Conservation (phyloP, 169 alveolate species). For the Neospora caninum region DNA sequence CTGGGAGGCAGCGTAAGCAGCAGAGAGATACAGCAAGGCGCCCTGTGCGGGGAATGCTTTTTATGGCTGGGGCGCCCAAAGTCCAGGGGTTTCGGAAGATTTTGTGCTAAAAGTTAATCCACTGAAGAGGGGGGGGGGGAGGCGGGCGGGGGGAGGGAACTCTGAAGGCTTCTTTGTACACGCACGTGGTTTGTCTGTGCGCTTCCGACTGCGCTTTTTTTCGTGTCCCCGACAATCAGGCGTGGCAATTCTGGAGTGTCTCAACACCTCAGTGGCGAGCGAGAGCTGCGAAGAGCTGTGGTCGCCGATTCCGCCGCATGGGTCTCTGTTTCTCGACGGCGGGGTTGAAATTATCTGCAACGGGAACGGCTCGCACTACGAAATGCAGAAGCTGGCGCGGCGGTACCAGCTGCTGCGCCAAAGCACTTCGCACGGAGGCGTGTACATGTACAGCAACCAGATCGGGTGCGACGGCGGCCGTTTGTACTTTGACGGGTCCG, state of each 20-base stretch:
- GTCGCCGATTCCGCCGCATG: conserved; percentile 82
- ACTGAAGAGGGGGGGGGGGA: background rate
- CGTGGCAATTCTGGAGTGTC: conserved; percentile 51
- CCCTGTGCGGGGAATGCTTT: too few relatives aligned
- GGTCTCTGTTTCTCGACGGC: conserved; percentile 53
- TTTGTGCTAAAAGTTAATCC: too few relatives aligned
- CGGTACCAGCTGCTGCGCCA: conserved; percentile 71
- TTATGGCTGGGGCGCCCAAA: too few relatives aligned
- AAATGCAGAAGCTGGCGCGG: conserved; percentile 71
- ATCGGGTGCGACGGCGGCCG: conserved; percentile 90
- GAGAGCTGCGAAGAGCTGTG: conserved; percentile 91
- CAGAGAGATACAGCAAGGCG: too few relatives aligned
- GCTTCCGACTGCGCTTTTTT: conserved; percentile 14
- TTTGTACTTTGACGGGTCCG: conserved; percentile 84
- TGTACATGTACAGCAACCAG: conserved; percentile 82
- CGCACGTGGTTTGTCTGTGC: too few relatives aligned
- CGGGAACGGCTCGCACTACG: conserved; percentile 83
- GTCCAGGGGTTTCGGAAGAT: too few relatives aligned
- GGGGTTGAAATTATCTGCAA: conserved; percentile 88
- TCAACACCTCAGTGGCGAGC: conserved; percentile 72
- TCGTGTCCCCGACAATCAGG: conserved; percentile 10
- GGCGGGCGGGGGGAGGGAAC: too few relatives aligned
- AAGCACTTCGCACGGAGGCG: conserved; percentile 80
- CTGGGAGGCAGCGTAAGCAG: background rate
- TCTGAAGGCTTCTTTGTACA: too few relatives aligned